Base-by-base conservation (phyloP, 2,329 filamentous ascomycete species). In the Epichloe scottii region DNA sequence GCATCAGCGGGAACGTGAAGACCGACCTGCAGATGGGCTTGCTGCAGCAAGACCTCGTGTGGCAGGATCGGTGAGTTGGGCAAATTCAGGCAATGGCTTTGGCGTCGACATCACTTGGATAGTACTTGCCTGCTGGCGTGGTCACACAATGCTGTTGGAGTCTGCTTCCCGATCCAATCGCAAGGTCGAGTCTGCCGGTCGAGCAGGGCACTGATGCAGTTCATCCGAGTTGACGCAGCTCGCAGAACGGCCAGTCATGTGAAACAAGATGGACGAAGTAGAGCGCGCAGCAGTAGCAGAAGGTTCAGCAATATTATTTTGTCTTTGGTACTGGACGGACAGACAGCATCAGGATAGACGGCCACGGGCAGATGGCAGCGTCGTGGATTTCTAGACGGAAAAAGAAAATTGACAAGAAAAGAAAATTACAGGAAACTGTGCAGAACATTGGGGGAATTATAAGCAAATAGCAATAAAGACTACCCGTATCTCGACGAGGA, bases 341-440 rank as follows among this genome's bases (percentile, higher is more conserved):
- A 39, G 21, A 39, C 46, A 47, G 35, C 10, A 17, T 47, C 45
- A 51, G 37, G 26, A 47, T 12, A 35, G 37, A 42, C 43, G n/a
- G 43, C 37, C 42, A 30, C 42, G n/a, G 49, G 30, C 44, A 35
- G 19, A 40, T 26, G 17, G 35, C 37, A n/a, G 38, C 19, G 43
- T 42, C 34, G 40, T 45, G 49, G 26, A 34, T 41, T 51, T 51
- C 49, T 51, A 51, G 17, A 46, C 42, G 21, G 12, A 17, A 30
- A 7, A n/a, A 34, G 14, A 40, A 38, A 43, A 49, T 43, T 10
- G 10, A 49, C 33, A 35, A 26, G 19, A 30, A 38, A 39, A 7
- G 21, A 49, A 33, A 46, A 38, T 40, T 30, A 33, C 23, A 23
- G 17, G 19, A 40, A 47, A 38, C 37, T 38, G 44, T 43, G 49